phyloP scores from a whole-genome alignment of 768 basidiomycete genomes.

The Boletus huronensis region DNA sequence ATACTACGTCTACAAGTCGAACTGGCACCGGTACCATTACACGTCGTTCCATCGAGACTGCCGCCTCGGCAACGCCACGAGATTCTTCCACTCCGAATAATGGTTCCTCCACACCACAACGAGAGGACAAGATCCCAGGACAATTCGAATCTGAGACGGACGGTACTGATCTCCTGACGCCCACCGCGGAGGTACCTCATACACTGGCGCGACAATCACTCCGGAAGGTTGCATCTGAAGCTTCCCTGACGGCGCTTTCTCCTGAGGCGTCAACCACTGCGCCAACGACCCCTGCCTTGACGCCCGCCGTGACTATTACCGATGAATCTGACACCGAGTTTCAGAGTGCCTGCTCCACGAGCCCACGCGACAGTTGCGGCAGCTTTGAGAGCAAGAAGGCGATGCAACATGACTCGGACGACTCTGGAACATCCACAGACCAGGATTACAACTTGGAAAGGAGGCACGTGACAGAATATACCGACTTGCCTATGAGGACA shows the following conservation, averaged over 20 bases:
- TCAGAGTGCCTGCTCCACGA: conserved; percentile 80
- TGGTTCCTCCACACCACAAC: conserved; percentile 27
- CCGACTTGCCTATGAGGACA: conserved; percentile 42
- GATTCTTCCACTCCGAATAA: conserved; percentile 23
- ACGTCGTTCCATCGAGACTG: conserved; percentile 24
- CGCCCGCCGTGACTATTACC: conserved; percentile 39
- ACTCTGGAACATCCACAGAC: conserved; percentile 30
- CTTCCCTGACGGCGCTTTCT: conserved; percentile 25
- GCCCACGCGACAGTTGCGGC: conserved; percentile 65
- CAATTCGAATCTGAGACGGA: conserved; percentile 40
- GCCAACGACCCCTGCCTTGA: conserved; percentile 37
- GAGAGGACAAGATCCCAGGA: conserved; percentile 35
- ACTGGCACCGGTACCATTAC: conserved; percentile 37
- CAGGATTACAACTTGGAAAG: conserved; percentile 27
- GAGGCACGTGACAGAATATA: conserved; percentile 31
- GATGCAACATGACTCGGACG: conserved; percentile 27
- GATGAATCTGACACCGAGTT: conserved; percentile 85
- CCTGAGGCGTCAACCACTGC: conserved; percentile 22
- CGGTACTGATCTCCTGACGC: conserved; percentile 18
- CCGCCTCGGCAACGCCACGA: conserved; percentile 27
- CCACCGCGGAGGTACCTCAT: conserved; percentile 31
- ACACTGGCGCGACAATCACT: conserved; percentile 16
- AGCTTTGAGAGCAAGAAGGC: conserved; percentile 37
- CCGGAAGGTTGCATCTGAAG: conserved; percentile 35
- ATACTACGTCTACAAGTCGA: conserved; percentile 61